phyloP scores from a whole-genome alignment of 257 asterid genomes.

The Solanum infundibuliforme region DNA sequence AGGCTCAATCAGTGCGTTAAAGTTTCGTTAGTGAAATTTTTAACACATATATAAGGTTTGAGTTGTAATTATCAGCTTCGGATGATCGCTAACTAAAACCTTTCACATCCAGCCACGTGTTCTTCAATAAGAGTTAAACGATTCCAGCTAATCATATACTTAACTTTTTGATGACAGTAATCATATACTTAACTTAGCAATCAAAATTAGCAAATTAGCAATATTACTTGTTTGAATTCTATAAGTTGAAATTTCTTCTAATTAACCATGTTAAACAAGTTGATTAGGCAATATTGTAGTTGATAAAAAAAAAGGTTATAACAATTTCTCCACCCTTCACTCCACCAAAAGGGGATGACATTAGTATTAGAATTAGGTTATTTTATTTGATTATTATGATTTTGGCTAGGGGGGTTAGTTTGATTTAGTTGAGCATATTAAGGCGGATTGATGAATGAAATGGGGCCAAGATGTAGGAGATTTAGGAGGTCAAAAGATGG shows the following conservation, averaged over 20 bases:
- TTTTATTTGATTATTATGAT: conserved; percentile 1
- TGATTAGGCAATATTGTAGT: background rate
- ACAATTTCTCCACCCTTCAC: background rate
- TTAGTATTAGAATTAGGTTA: background rate
- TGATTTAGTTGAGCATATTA: conserved; percentile 18
- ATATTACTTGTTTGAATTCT: background rate
- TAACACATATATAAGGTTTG: background rate
- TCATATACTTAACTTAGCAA: background rate
- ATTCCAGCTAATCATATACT: background rate
- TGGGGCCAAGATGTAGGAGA: conserved; percentile 9
- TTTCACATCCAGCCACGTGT: background rate
- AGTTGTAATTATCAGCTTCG: background rate
- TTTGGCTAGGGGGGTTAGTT: conserved; percentile 1
- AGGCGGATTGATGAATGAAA: conserved; percentile 30
- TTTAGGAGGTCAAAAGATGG: conserved; percentile 12
- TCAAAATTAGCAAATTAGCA: background rate
- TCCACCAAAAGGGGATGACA: background rate
- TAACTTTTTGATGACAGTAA: too few species aligned
- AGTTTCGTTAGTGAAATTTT: too few species aligned
- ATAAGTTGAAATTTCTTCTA: background rate
- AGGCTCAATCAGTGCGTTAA: background rate
- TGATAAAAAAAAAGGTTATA: background rate
- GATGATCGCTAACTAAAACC: background rate
- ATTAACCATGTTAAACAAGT: background rate
- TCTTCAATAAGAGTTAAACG: background rate